Base-by-base conservation (phyloP, 495 filamentous ascomycete genomes). In the Xylaria scruposa region DNA sequence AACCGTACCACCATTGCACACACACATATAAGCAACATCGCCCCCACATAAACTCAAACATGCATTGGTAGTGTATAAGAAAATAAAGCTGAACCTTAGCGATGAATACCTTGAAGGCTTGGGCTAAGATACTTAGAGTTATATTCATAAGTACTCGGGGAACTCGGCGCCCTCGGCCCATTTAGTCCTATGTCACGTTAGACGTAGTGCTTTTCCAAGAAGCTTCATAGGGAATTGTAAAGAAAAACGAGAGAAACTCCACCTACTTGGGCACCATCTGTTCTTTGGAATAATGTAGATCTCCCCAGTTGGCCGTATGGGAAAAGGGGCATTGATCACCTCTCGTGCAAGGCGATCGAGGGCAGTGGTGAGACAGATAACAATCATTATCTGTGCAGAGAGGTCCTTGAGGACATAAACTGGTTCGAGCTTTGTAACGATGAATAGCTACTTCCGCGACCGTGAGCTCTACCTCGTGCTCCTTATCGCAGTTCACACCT, bases 341-440 rank as follows among this genome's bases (percentile, higher is more conserved):
- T 17, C 76, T 66, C 13, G 72, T 72, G 54, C 77, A 79, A 49
- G 71, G 70, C 19, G 51, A 7, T 13, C 77, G 71, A 40, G 77
- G 77, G 42, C 77, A 79, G 60, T 79, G 77, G 47, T 79, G 77
- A 49, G 77, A 79, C 46, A 79, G 74, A 63, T 79, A 79, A 67
- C 77, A 79, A 40, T 79, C 77, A 53, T 76, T 74, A 69, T 79
- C 77, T 70, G 64, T 72, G 38, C 77, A 79, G 65, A 73, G 74
- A 1, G 77, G 77, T 2, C 77, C 77, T 36, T 71, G 62, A 3
- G 77, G 77, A 67, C 77, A 79, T 64, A 79, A 71, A 67, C 77
- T 79, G 53, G 77, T 79, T 67, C 77, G 70, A 21, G 77, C 77
- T 65, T 79, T 79, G 65, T 79, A 79, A 69, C 77, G 77, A 58